Percentiles rank a stretch among this genome's conserved stretches.
These are phyloP conservation scores for Scedosporium apiospermum DNA, from an alignment of 2,329 filamentous ascomycete genomes.

Conservation along the genomic window DNA sequence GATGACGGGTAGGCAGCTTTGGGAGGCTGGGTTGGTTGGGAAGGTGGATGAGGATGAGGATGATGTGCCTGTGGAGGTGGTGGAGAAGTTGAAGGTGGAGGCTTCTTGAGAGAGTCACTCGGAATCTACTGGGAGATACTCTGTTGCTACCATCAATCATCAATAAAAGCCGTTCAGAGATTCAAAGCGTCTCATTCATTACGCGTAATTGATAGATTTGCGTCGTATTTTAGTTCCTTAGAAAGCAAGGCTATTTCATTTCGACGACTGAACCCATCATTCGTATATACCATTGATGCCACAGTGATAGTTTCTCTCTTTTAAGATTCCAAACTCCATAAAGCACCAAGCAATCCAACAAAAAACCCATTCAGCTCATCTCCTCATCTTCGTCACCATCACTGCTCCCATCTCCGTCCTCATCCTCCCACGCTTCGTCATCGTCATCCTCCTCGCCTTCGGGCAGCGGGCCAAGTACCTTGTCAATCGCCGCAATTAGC, in stretches of 20 bases:
- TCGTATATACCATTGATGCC: neutral
- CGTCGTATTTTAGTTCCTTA: neutral
- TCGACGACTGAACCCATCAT: neutral
- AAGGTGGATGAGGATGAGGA: conserved; percentile 59
- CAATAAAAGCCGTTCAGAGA: neutral
- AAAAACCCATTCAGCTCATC: conserved; percentile 33
- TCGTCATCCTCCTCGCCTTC: conserved; percentile 46
- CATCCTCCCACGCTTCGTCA: conserved; percentile 44
- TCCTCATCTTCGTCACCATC: conserved; percentile 44
- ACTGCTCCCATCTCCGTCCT: conserved; percentile 37
- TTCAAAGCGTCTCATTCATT: neutral
- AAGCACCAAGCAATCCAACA: neutral
- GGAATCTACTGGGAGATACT: neutral
- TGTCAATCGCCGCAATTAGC: conserved; percentile 53
- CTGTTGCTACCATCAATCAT: too few relatives aligned
- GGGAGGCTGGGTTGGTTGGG: conserved; percentile 63
- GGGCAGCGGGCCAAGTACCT: conserved; percentile 52
- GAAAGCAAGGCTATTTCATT: neutral
- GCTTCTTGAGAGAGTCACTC: conserved; percentile 19
- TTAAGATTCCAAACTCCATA: conserved; percentile 1
- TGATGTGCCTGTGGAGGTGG: conserved; percentile 44
- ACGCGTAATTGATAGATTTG: neutral
- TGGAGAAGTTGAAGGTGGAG: conserved; percentile 66
- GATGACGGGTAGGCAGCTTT: conserved; percentile 66
- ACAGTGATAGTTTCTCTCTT: neutral